Conservation (phyloP, 2,329 filamentous ascomycete species). For the Chaetomiaceae sp. region DNA sequence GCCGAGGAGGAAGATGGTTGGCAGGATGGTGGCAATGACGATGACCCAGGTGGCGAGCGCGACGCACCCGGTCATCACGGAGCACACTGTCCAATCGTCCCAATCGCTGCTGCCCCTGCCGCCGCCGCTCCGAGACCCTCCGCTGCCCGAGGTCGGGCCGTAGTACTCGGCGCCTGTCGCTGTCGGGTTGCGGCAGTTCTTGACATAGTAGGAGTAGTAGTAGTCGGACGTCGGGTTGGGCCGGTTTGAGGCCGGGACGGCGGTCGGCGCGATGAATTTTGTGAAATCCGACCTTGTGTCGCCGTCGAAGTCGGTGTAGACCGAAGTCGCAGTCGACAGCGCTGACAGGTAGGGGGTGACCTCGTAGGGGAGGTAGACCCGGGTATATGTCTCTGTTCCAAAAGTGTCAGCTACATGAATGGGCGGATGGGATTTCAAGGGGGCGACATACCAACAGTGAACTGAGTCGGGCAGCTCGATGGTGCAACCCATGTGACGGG, state of each 20-base stretch:
- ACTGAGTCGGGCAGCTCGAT: conserved; percentile 28
- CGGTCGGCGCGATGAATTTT: conserved; percentile 2
- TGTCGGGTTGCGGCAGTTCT: conserved; percentile 16
- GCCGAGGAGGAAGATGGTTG: conserved; percentile 30
- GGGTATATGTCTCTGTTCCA: conserved; percentile 14
- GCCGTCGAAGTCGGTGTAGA: background rate
- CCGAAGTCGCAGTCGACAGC: conserved; percentile 2
- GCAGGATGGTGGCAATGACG: conserved; percentile 28
- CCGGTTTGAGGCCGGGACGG: background rate
- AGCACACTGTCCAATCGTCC: background rate
- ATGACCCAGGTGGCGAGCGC: conserved; percentile 22
- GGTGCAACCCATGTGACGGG: conserved; percentile 26
- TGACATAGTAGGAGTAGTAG: conserved; percentile 13
- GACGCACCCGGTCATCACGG: conserved; percentile 14
- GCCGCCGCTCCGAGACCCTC: background rate
- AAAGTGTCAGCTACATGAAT: no score
- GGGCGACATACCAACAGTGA: no score
- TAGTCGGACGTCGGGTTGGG: background rate
- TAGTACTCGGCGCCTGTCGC: background rate
- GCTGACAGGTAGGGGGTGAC: conserved; percentile 17
- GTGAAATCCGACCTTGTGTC: background rate
- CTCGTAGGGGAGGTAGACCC: conserved; percentile 15
- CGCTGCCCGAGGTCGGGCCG: background rate
- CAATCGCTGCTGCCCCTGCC: background rate
- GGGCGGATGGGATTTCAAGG: no score